phyloP scores from a whole-genome alignment of 441 rosid genomes.

The Eruca vesicaria region DNA sequence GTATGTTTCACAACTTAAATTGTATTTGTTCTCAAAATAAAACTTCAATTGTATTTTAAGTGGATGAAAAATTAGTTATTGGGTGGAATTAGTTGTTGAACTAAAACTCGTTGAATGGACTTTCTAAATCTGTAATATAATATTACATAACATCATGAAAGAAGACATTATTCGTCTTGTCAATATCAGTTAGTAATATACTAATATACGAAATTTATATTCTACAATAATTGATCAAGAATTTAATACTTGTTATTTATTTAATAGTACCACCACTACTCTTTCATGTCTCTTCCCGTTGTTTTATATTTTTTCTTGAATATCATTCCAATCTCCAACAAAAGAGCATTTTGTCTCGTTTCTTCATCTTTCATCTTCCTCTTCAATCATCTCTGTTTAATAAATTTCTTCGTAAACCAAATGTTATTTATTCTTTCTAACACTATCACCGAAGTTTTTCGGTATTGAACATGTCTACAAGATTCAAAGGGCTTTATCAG shows the following conservation, averaged over 20 bases:
- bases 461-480: slow-evolving; percentile 54
- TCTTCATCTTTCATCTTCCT: neutral
- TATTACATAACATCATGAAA: neutral
- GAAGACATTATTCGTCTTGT: neutral
- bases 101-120: slow-evolving; percentile 14
- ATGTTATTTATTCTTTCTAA: neutral
- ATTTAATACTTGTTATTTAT: slow-evolving; percentile 1
- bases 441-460: neutral
- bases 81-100: slow-evolving; percentile 23
- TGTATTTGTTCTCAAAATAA: too few relatives aligned
- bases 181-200: neutral
- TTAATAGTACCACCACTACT: slow-evolving; percentile 21
- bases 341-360: slow-evolving; percentile 20
- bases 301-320: neutral
- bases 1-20: neutral
- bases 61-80: slow-evolving; percentile 18
- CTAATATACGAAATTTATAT: neutral
- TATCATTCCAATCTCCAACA: slow-evolving; percentile 27
- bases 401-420: neutral
- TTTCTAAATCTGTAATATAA: slow-evolving; percentile 25
- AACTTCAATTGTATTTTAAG: neutral
- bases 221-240: slow-evolving; percentile 17
- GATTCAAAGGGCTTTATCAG: slow-evolving; percentile 72
- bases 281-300: slow-evolving; percentile 32
- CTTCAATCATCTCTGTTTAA: slow-evolving; percentile 2